Base-by-base conservation (phyloP, 148 eudicot genomes). In the Rhododendron griersonianum region DNA sequence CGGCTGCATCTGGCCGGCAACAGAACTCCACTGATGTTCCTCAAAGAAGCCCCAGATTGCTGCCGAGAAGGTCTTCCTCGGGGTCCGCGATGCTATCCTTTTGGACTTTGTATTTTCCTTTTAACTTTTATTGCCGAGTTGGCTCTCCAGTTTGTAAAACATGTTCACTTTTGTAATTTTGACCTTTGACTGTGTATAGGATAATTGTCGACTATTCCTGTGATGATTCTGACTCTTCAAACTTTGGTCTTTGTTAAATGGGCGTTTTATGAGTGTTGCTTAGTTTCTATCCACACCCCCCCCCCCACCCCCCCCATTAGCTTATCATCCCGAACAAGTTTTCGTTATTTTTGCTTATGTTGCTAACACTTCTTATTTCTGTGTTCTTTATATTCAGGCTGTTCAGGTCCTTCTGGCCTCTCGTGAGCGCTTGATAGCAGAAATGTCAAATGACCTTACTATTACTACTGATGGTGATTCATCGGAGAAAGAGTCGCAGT, bases 351-450 rank as follows among this genome's bases (percentile, higher is more conserved):
- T 16, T 37, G 28, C 79, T 76, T 74, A 37, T 14, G 2, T 75
- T 6, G 44, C 10, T 18, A 11, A 16, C 23, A 9, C 28, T 44
- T 21, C 15, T 21, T 63, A 82, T 21, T 23, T 47, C 37, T 51
- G 78, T 30, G 57, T 67, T 3, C 23, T 77, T 61, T 81, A 35
- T 86, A 23, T 85, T 55, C 87, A 97, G 99, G 99, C 99, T 86
- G 96, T 97, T 88, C 95, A 92, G 87, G 75, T 91, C 82, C 98
- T 97, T 87, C 85, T 94, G 86, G 93, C 89, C 51, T 83, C 93
- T 30, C 96, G 96, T 85, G 93, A 91, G 16, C 91, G 84, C 61
- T 90, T 97, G 81, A 89, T 88, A 85, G 84, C 83, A 89, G 92
- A 90, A 69, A 87, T 84, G 85, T 69, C 86, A 83, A 87, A 77